phyloP scores from a whole-genome alignment of 2,329 filamentous ascomycete genomes.

The Xylaria sp. region DNA sequence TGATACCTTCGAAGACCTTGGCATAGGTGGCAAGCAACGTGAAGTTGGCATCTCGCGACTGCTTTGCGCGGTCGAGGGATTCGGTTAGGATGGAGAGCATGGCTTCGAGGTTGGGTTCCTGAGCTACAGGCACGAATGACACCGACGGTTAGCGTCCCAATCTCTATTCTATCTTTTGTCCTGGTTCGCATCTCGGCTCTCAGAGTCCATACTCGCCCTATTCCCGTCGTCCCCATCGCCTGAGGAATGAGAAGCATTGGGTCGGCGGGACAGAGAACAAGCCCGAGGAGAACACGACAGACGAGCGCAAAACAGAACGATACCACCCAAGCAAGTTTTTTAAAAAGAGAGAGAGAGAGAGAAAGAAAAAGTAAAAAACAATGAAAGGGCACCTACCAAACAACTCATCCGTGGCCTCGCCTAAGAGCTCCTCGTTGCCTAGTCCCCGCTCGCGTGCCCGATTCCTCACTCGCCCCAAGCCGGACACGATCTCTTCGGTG shows the following conservation, averaged over 20 bases:
- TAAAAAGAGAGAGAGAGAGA: neutral
- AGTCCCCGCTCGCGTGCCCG: conserved; percentile 64
- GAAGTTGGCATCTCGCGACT: conserved; percentile 70
- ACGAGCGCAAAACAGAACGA: too few relatives aligned
- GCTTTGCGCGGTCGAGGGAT: conserved; percentile 70
- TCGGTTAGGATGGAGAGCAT: conserved; percentile 71
- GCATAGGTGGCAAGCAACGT: conserved; percentile 69
- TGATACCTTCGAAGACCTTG: conserved; percentile 65
- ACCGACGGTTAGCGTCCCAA: conserved; percentile 23
- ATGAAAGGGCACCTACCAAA: conserved; percentile 64
- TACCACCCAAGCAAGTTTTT: too few relatives aligned
- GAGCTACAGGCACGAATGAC: conserved; percentile 54
- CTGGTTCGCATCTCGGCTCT: neutral
- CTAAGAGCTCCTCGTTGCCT: conserved; percentile 69
- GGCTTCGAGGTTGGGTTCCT: conserved; percentile 69
- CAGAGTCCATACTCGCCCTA: neutral
- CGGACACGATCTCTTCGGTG: conserved; percentile 72
- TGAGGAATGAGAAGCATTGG: neutral
- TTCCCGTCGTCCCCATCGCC: neutral
- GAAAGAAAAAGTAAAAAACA: neutral
- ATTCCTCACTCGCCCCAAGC: conserved; percentile 69
- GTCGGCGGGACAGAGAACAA: neutral
- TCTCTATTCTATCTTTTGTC: neutral
- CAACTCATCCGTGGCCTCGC: conserved; percentile 65
- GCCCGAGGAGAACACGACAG: neutral